A percentile compares a stretch with the other conserved stretches of the same genome.
Evolutionary conservation across 805 yeast genomes (phyloP).

Genomic region (Crinitomyces ghanaensis): DNA sequence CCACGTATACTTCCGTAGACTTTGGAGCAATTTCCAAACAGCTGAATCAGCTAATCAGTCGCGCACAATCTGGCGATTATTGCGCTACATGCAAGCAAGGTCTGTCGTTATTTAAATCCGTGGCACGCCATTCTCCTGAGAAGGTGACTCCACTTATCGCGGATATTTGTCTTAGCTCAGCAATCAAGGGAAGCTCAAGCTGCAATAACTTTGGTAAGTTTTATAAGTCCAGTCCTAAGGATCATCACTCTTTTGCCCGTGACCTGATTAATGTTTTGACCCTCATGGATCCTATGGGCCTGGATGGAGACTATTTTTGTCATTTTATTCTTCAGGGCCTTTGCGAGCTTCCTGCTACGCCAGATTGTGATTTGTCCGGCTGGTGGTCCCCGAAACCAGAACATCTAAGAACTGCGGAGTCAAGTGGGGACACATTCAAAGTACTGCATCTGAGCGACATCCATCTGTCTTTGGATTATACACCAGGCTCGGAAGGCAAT

Average conservation of each 20-base stretch:
- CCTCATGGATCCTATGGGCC: slow-evolving; percentile 39
- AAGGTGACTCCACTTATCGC: too few relatives aligned
- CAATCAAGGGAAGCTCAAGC: slow-evolving; percentile 2
- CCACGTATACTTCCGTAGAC: too few relatives aligned
- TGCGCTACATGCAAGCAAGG: slow-evolving; percentile 4
- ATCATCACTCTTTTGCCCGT: slow-evolving; percentile 14
- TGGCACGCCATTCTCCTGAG: slow-evolving; percentile 1
- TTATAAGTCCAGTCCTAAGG: slow-evolving; percentile 1
- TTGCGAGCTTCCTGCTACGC: slow-evolving; percentile 45
- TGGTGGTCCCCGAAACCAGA: slow-evolving; percentile 37
- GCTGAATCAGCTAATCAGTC: too few relatives aligned
- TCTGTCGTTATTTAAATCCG: neutral
- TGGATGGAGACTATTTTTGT: slow-evolving; percentile 55
- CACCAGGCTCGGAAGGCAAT: slow-evolving; percentile 34
- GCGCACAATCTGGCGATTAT: slow-evolving; percentile 2
- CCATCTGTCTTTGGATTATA: slow-evolving; percentile 43
- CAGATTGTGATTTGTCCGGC: slow-evolving; percentile 33
- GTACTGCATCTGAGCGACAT: slow-evolving; percentile 59
- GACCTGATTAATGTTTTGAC: slow-evolving; percentile 42
- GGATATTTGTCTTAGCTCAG: slow-evolving; percentile 4
- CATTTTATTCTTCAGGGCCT: slow-evolving; percentile 36
- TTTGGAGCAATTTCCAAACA: too few relatives aligned
- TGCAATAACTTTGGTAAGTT: slow-evolving; percentile 2
- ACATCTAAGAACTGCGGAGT: slow-evolving; percentile 12
- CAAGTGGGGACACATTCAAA: slow-evolving; percentile 34